These are phyloP conservation scores for Kondoa malvinella DNA, from an alignment of 768 basidiomycete genomes.

Conservation along the genomic window DNA sequence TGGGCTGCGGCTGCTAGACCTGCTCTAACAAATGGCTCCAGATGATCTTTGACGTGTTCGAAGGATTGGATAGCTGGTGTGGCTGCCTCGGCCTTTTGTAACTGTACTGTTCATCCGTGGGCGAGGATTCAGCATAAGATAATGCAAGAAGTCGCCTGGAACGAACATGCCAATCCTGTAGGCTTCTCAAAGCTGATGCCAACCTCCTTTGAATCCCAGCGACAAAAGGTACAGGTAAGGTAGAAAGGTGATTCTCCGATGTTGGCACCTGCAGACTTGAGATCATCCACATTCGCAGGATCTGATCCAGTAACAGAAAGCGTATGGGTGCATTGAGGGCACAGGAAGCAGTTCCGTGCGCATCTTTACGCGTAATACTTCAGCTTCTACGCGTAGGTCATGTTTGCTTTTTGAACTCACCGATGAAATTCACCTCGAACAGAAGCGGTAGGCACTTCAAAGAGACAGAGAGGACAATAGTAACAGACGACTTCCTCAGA, in stretches of 20 bases:
- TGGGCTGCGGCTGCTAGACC: slow-evolving; percentile 33
- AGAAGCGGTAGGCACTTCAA: slow-evolving; percentile 94
- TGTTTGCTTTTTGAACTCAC: slow-evolving; percentile 34
- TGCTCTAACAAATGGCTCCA: slow-evolving; percentile 62
- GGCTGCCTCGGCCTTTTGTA: slow-evolving; percentile 76
- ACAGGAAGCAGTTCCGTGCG: slow-evolving; percentile 92
- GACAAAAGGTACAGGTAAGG: slow-evolving; percentile 75
- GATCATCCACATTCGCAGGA: slow-evolving; percentile 12
- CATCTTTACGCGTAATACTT: slow-evolving; percentile 45
- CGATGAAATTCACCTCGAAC: slow-evolving; percentile 96
- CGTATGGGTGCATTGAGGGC: slow-evolving; percentile 80
- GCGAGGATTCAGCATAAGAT: background rate
- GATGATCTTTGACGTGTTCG: slow-evolving; percentile 87
- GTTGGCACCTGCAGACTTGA: slow-evolving; percentile 32
- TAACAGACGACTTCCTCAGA: slow-evolving; percentile 87
- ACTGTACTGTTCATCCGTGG: slow-evolving; percentile 49
- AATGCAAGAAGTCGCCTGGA: background rate
- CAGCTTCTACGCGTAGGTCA: background rate
- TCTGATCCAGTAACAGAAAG: slow-evolving; percentile 71
- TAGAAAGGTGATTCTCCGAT: slow-evolving; percentile 78
- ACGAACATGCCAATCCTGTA: slow-evolving; percentile 75
- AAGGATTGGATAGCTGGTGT: slow-evolving; percentile 73
- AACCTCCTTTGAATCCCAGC: slow-evolving; percentile 85
- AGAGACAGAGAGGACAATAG: slow-evolving; percentile 94
- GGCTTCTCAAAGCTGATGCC: slow-evolving; percentile 92